Conservation (phyloP, 139 green algal genomes). For the Volvox reticuliferus region DNA sequence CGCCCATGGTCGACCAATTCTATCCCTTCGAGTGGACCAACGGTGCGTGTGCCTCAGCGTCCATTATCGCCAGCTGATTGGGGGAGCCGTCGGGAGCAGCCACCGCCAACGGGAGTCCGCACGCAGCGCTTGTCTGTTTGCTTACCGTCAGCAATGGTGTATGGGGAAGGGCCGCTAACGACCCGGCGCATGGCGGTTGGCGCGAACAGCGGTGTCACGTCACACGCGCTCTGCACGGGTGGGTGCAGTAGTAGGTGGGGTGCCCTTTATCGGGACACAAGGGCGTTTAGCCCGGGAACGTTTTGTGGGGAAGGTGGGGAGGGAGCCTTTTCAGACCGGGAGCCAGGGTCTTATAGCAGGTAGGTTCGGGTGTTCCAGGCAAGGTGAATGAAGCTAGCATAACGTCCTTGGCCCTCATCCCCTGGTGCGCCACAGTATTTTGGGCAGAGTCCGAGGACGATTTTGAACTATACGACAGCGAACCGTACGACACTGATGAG, state of each 20-base stretch:
- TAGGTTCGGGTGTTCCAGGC: too few species aligned
- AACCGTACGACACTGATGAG: neutral
- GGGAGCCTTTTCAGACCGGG: too few species aligned
- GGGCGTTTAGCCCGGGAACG: too few species aligned
- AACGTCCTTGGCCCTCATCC: too few species aligned
- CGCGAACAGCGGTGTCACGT: neutral
- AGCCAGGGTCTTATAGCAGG: too few species aligned
- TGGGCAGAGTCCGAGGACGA: constrained; percentile 41
- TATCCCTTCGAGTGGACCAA: too few species aligned
- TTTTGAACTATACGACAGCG: neutral
- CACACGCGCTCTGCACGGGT: constrained; percentile 33
- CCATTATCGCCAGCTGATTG: too few species aligned
- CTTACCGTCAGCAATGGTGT: constrained; percentile 16
- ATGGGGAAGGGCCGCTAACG: constrained; percentile 19
- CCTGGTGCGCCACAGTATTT: constrained; percentile 20
- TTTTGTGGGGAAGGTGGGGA: too few species aligned
- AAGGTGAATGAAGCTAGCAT: too few species aligned
- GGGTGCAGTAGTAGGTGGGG: neutral
- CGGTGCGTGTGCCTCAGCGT: too few species aligned
- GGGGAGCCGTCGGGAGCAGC: neutral
- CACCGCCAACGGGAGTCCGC: neutral
- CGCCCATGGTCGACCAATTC: neutral
- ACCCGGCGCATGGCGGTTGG: neutral
- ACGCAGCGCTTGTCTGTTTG: constrained; percentile 30
- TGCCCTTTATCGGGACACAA: too few species aligned